Conservation (phyloP, 352 stramenopile genomes). For the Phytopythium vexans region DNA sequence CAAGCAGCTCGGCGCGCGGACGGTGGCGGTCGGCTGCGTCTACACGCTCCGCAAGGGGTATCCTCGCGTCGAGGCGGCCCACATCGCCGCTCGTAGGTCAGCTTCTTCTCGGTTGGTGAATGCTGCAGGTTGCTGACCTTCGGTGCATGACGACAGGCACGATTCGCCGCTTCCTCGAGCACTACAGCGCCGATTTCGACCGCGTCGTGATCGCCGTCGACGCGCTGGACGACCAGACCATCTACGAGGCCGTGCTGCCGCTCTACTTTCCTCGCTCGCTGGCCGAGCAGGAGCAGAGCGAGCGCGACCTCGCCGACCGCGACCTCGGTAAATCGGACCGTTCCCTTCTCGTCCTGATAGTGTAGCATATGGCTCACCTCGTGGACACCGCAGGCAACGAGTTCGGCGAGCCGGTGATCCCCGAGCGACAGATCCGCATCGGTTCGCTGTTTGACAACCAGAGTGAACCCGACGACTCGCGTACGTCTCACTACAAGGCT, state of each 20-base stretch:
- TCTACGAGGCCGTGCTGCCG: conserved; percentile 60
- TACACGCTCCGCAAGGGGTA: conserved; percentile 76
- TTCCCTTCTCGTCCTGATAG: too few species aligned
- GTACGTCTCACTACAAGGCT: not conserved
- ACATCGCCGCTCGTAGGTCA: conserved; percentile 47
- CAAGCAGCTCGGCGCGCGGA: conserved; percentile 60
- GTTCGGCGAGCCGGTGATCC: conserved; percentile 78
- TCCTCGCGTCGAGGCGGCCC: conserved; percentile 70
- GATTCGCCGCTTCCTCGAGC: conserved; percentile 76
- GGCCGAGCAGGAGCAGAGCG: conserved; percentile 30
- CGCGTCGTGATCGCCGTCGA: conserved; percentile 68
- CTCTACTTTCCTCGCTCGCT: conserved; percentile 68
- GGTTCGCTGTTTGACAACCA: conserved; percentile 16
- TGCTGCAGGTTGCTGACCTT: not conserved
- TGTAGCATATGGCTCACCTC: not conserved
- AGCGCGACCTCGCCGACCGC: conserved; percentile 19
- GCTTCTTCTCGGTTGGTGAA: not conserved
- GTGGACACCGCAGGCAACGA: conserved; percentile 30
- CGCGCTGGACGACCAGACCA: conserved; percentile 48
- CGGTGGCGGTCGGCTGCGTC: conserved; percentile 73
- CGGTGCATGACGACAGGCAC: conserved; percentile 20
- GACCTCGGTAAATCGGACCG: too few species aligned
- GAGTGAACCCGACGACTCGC: conserved; percentile 18
- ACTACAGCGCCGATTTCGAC: conserved; percentile 55
- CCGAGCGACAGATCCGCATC: conserved; percentile 82